Conservation (phyloP, 345 rosid species). For the Erysimum cheiranthoides region DNA sequence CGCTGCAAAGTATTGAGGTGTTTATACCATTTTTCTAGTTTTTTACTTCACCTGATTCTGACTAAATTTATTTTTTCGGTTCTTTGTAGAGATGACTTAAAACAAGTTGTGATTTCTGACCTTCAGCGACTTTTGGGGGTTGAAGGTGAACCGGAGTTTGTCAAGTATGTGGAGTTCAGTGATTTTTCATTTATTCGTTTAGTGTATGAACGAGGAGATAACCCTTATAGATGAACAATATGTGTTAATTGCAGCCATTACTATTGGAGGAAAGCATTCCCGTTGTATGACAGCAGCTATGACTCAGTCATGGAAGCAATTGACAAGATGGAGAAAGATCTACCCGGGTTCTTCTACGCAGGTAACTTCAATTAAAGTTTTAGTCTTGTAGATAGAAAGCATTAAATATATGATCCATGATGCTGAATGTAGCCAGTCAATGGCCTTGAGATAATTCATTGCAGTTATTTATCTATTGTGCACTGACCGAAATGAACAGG, state of each 20-base stretch:
- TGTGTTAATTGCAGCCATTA: slow-evolving; percentile 67
- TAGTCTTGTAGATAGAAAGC: slow-evolving; percentile 20
- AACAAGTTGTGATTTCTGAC: slow-evolving; percentile 81
- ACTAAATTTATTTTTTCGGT: background rate
- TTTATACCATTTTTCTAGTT: slow-evolving; percentile 7
- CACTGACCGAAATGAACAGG: slow-evolving; percentile 50
- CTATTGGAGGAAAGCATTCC: slow-evolving; percentile 92
- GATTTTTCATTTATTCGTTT: background rate
- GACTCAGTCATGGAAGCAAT: slow-evolving; percentile 68
- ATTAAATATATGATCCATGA: slow-evolving; percentile 10
- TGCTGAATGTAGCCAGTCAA: background rate
- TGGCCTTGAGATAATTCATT: slow-evolving; percentile 7
- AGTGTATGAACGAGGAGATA: slow-evolving; percentile 13
- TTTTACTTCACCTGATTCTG: background rate
- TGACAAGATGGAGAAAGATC: slow-evolving; percentile 76
- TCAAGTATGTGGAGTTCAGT: slow-evolving; percentile 60
- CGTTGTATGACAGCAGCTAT: slow-evolving; percentile 75
- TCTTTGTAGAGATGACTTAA: slow-evolving; percentile 64
- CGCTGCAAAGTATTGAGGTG: slow-evolving; percentile 1
- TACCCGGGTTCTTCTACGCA: slow-evolving; percentile 95
- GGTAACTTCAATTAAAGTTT: slow-evolving; percentile 55
- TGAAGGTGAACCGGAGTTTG: slow-evolving; percentile 87
- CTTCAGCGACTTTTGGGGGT: slow-evolving; percentile 78
- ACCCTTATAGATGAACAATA: background rate
- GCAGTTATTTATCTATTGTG: slow-evolving; percentile 19